Evolutionary conservation across 2,329 filamentous ascomycete species (phyloP).

Genomic region (Claviceps pusilla): DNA sequence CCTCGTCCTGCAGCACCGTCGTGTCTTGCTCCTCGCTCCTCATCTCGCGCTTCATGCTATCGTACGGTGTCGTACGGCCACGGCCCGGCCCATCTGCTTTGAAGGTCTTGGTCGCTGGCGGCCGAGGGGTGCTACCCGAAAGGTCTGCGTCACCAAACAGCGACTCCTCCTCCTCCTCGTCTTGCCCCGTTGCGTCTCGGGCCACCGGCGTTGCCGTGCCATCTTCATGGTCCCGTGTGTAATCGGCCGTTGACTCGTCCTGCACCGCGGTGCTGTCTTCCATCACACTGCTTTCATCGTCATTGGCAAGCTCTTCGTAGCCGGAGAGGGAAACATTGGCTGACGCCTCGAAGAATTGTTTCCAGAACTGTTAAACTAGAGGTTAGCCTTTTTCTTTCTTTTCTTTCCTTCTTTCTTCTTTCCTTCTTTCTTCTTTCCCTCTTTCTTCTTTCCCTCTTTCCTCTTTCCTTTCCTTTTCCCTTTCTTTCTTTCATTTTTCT

Average conservation of each 20-base stretch:
- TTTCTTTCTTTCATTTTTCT: too few relatives aligned
- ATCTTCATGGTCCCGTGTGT: constrained; percentile 28
- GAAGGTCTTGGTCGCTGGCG: constrained; percentile 34
- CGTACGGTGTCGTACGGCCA: constrained; percentile 62
- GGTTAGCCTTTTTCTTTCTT: background rate
- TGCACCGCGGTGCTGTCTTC: constrained; percentile 41
- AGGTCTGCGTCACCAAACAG: constrained; percentile 50
- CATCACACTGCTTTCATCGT: constrained; percentile 39
- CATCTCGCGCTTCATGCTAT: constrained; percentile 54
- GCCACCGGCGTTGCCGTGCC: constrained; percentile 20
- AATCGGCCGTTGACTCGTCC: constrained; percentile 38
- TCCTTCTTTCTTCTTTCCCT: too few relatives aligned
- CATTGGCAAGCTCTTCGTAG: constrained; percentile 69
- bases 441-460: background rate
- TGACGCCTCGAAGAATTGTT: constrained; percentile 97
- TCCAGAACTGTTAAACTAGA: constrained; percentile 65
- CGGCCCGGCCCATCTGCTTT: constrained; percentile 46
- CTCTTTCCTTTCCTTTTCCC: too few relatives aligned
- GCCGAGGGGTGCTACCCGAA: constrained; percentile 53
- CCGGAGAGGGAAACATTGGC: constrained; percentile 93
- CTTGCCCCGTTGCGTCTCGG: constrained; percentile 22
- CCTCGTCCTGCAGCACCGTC: constrained; percentile 22
- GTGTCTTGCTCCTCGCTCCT: constrained; percentile 28
- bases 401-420: too few relatives aligned
- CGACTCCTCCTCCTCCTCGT: constrained; percentile 47